Evolutionary conservation across 1,139 yeast genomes (phyloP), one percentile per base, ranked within the genome.

Genomic region (Kurtzmaniella quercitrusa): DNA sequence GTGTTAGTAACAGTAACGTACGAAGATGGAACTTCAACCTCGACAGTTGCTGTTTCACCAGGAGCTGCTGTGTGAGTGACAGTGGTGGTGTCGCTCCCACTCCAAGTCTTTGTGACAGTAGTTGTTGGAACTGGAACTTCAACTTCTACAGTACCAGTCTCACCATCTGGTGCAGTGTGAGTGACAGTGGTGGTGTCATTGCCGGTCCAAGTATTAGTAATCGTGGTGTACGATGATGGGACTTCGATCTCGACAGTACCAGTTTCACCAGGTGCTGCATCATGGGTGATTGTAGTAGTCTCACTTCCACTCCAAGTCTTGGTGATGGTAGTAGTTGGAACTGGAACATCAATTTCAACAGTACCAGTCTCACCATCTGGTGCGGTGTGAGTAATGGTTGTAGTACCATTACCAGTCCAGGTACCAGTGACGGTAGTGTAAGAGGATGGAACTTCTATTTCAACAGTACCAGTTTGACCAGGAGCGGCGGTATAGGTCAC

Each of bases 171-270:
- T 2, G 45, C 48, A 17, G 47, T 41, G 8, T 35, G 35, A 11
- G 47, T 42, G n/a, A 23, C 38, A 3, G 53, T 44, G 1, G 47
- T 22, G 5, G 51, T 46, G 2, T 3, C 35, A 5, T 43, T 23
- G 8, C 50, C 50, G n/a, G 49, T 38, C 50, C 54, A 50, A 2
- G 49, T 42, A 5, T 40, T 12, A 6, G 55, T 54, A 8, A 40
- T 20, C 8, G 56, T 21, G 1, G 59, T 55, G 16, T 47, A 39
- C 14, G 48, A 41, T 7, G 43, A 33, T 14, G 56, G 57, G 16
- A 50, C 49, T 5, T 50, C 51, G 15, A 43, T 17, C 8, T 15
- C 36, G 17, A 42, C 40, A 3, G 39, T 41, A 16, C 28, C 44
- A 0, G 45, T 41, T 8, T 40, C 44, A 8, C 51, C 38, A 5